Base-by-base conservation (phyloP, 352 stramenopile genomes). In the Stramenopiles sp. region DNA sequence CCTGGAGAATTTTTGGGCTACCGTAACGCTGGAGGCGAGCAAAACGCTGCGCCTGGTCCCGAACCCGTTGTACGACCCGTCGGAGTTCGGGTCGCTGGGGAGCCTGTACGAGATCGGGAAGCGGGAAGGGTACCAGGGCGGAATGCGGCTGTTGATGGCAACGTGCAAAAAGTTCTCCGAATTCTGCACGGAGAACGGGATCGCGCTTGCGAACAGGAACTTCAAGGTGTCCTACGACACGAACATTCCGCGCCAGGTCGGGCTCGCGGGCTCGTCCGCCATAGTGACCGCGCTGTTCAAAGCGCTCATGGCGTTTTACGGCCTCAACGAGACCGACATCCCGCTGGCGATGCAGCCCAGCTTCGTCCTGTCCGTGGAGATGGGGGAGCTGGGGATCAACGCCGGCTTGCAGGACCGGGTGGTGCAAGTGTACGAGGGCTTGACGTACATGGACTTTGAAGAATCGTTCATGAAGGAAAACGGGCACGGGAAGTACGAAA, bases 401-500 rank as follows among this genome's bases (percentile, higher is more conserved):
- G 81, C 81, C 12, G 81, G 81, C 4, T 68, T 85, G 0, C 81
- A 85, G 49, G 81, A 85, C 37, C 73, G 81, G 32, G 81, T 85
- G 2, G 77, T 83, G 32, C 81, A 85, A 68, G 76, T 77, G n/a
- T 82, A 82, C 34, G 78, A 83, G 31, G 81, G 80, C 34, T 43
- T 84, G 1, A 79, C 84, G 3, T 49, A 73, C 32, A 85, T 85
- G 81, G 76, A 85, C 53, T 85, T 85, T 69, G 68, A 80, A 49
- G 36, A 74, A 25, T 73, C 77, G 2, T 4, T 33, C 18, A 79
- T 84, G 36, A 68, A 81, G 25, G 35, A 30, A 30, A 34, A 68
- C 18, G 74, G 78, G 31, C 53, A 81, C 49, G 80, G 79, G 32
- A 6, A 49, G 1, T 84, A 84, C 73, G 37, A 36, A 48, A 4